Evolutionary conservation across 768 basidiomycete genomes (phyloP), one percentile per base, ranked within the genome.

Genomic region (Dioszegia hungarica): DNA sequence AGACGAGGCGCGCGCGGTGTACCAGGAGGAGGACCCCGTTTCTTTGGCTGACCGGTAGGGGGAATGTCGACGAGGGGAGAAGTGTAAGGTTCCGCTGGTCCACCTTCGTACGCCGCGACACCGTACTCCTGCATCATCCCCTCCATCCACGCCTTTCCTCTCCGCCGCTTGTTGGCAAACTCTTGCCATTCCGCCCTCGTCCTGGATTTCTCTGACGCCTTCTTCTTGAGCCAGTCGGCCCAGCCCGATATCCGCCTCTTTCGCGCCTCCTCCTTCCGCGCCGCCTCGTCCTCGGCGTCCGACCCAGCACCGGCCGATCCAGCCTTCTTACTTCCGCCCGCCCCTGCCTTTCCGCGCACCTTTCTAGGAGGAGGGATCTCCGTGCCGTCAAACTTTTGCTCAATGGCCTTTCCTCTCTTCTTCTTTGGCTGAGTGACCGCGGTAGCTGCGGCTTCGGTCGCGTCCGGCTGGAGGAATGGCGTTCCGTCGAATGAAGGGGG

Each of bases 101-200:
- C 56, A 4, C 56, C 56, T 6, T 27, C 28, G 40, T 57, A 57
- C 40, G 33, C 25, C 10, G 56, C 50, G 5, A 59, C 49, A 24
- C 62, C 62, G 40, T 60, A 63, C 29, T 60, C 54, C 28, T 41
- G 46, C 47, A 63, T 63, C 62, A 63, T 63, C 29, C 47, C 48
- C 28, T 58, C 48, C 62, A 60, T 60, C 62, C 62, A 63, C 8
- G 33, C 58, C 25, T 51, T 59, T 14, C 62, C 62, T 31, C 58
- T 39, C 25, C 62, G 54, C 11, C 62, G 27, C 50, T 63, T 54
- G 33, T 60, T 59, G 15, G 61, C 33, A 28, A 54, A 47, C n/a
- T 63, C 58, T 28, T 63, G 44, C 62, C 62, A 63, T 20, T 63
- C 46, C 33, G 56, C 54, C 15, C 54, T 31, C 20, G 62, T 63